Percentiles rank a stretch among this genome's conserved stretches.
These are phyloP conservation scores for Schoenoplectus triqueter DNA, from an alignment of 202 grass and related monocot species.

Conservation along the genomic window DNA sequence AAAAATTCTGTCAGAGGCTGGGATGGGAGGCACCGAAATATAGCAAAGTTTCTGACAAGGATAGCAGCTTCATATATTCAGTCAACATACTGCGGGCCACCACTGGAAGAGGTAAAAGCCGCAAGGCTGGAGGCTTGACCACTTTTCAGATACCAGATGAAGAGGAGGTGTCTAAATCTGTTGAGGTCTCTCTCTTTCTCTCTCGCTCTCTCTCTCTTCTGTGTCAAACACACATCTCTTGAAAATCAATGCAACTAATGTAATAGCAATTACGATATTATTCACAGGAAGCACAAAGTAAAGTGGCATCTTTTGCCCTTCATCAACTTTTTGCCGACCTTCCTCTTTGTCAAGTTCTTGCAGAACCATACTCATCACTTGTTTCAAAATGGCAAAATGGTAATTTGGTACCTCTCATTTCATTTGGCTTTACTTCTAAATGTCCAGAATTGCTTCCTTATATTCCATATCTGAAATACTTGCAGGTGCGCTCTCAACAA, in stretches of 20 bases:
- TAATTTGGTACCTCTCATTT: conserved; percentile 39
- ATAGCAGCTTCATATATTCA: conserved; percentile 77
- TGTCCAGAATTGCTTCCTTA: conserved; percentile 36
- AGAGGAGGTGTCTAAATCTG: conserved; percentile 70
- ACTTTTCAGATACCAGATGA: conserved; percentile 72
- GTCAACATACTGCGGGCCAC: conserved; percentile 74
- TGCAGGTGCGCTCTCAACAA: conserved; percentile 62
- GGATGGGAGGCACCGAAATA: conserved; percentile 95
- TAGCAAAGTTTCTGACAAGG: conserved; percentile 79
- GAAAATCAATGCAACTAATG: background rate
- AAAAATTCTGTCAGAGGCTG: conserved; percentile 90
- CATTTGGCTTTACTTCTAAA: conserved; percentile 6
- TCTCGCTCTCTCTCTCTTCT: conserved; percentile 21
- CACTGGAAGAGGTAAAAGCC: conserved; percentile 90
- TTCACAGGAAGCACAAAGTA: conserved; percentile 83
- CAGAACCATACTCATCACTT: conserved; percentile 81
- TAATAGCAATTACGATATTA: conserved; percentile 38
- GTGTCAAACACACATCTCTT: conserved; percentile 12
- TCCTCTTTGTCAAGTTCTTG: conserved; percentile 74
- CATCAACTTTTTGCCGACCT: conserved; percentile 92
- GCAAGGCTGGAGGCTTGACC: conserved; percentile 89
- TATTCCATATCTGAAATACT: conserved; percentile 41
- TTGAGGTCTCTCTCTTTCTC: conserved; percentile 63
- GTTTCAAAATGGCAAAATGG: conserved; percentile 91
- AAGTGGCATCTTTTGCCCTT: conserved; percentile 79